These are phyloP conservation scores for Chrysoporthe austroafricana DNA, from an alignment of 2,329 filamentous ascomycete genomes.

Conservation along the genomic window DNA sequence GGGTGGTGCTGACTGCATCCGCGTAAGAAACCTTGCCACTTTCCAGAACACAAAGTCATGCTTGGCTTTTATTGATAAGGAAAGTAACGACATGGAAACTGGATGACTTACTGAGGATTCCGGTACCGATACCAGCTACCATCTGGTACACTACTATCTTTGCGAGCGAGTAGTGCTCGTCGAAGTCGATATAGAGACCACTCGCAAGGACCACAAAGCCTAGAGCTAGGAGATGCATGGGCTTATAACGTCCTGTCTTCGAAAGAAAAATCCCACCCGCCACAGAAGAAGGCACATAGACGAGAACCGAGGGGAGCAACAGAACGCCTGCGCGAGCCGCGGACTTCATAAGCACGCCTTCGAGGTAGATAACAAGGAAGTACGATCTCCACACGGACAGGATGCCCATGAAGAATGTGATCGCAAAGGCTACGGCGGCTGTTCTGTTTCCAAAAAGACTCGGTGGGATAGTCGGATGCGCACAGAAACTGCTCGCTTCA, in stretches of 20 bases:
- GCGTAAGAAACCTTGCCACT: background rate
- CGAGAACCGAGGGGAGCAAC: slow-evolving; percentile 33
- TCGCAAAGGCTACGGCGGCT: slow-evolving; percentile 35
- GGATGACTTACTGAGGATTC: background rate
- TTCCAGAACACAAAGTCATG: background rate
- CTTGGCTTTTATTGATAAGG: background rate
- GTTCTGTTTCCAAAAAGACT: slow-evolving; percentile 51
- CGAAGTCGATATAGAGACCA: slow-evolving; percentile 14
- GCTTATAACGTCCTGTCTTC: slow-evolving; percentile 34
- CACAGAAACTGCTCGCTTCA: slow-evolving; percentile 35
- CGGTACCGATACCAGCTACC: background rate
- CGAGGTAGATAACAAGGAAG: slow-evolving; percentile 51
- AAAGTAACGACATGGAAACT: background rate
- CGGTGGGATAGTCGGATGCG: slow-evolving; percentile 45
- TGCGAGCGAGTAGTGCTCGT: background rate
- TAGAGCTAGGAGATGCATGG: slow-evolving; percentile 32
- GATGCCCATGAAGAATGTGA: slow-evolving; percentile 44
- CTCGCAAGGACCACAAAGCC: background rate
- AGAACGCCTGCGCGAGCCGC: slow-evolving; percentile 38
- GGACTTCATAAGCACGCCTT: slow-evolving; percentile 40
- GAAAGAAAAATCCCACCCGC: slow-evolving; percentile 34
- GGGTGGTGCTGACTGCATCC: background rate
- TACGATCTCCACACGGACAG: slow-evolving; percentile 42
- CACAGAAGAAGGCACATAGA: slow-evolving; percentile 31
- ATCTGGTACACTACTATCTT: slow-evolving; percentile 13